These are phyloP conservation scores for Lagenidium sp. DNA, from an alignment of 352 stramenopile species.

Conservation along the genomic window DNA sequence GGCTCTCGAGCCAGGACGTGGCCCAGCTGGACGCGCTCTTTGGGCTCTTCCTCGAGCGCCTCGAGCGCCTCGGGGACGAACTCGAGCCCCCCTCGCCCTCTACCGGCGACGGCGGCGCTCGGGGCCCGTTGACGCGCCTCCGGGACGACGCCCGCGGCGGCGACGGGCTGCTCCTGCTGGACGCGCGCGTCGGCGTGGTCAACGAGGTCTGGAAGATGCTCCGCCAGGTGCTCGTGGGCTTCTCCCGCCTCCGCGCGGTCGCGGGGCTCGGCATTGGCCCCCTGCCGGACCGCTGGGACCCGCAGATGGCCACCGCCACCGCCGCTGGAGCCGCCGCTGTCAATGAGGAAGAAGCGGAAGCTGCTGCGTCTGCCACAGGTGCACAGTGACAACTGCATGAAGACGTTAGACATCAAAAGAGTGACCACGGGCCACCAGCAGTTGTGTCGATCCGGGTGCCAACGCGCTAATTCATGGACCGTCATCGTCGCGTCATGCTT, in stretches of 20 bases:
- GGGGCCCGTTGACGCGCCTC: slow-evolving; percentile 10
- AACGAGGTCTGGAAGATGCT: slow-evolving; percentile 72
- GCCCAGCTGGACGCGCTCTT: slow-evolving; percentile 50
- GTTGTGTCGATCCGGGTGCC: too few species aligned
- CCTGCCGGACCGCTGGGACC: slow-evolving; percentile 51
- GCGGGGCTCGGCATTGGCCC: slow-evolving; percentile 40
- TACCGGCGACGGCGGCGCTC: not conserved
- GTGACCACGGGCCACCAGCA: too few species aligned
- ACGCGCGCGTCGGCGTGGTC: slow-evolving; percentile 22
- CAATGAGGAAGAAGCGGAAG: too few species aligned
- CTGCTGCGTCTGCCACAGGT: too few species aligned
- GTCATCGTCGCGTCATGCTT: too few species aligned
- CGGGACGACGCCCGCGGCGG: slow-evolving; percentile 12
- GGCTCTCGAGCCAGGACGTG: slow-evolving; percentile 59
- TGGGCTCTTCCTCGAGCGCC: slow-evolving; percentile 37
- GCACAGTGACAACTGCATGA: too few species aligned
- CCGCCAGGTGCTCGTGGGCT: slow-evolving; percentile 59
- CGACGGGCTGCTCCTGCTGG: slow-evolving; percentile 15
- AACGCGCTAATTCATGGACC: too few species aligned
- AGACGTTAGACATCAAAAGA: too few species aligned
- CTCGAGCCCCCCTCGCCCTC: slow-evolving; percentile 8
- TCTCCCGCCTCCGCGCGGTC: slow-evolving; percentile 36
- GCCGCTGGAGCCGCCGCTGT: too few species aligned
- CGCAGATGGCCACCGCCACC: too few species aligned
- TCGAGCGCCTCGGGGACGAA: slow-evolving; percentile 28